Base-by-base conservation (phyloP, 2,329 filamentous ascomycete genomes). In the Dryadomyces sulphureus region DNA sequence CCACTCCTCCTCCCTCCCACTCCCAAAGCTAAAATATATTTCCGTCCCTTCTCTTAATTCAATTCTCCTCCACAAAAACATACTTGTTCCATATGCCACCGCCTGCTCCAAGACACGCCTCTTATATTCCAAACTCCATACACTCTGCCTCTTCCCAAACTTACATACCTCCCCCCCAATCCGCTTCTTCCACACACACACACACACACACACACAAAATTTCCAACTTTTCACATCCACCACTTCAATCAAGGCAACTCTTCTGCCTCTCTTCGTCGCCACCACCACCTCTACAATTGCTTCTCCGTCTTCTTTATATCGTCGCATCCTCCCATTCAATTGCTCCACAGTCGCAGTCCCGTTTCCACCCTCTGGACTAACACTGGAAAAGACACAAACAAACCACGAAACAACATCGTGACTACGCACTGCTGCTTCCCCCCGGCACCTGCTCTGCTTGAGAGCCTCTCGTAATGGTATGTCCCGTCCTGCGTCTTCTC, bases 51-150 rank as follows among this genome's bases (percentile, higher is more conserved):
- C 36, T 45, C 12, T 47, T 40, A 39, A 42, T 24, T 44, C 41
- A 45, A 34, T 44, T 43, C 30, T 34, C 48, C 45, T 52, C 50
- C 48, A 47, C 48, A 50, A 46, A 47, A 46, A 41, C 43, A 45
- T 47, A 34, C 42, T 44, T 41, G 38, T 40, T 38, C 41, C 49
- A 43, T 47, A 41, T 38, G 43, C 41, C 45, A 45, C 48, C 22
- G 27, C 48, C 38, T 41, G 16, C 43, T 9, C 22, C 19, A 45
- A 14, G 40, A 32, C 40, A 41, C 39, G 25, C 40, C n/a, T 42
- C 40, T 22, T 27, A 42, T 42, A 42, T 17, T 36, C 12, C 41
- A 21, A 24, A 43, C 20, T 30, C 17, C 38, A 8, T 38, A 47
- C 44, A 22, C 46, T 9, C 38, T 12, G n/a, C 17, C 11, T 35